Evolutionary conservation across 352 stramenopile genomes (phyloP).

Genomic region (Phytophthora pini): DNA sequence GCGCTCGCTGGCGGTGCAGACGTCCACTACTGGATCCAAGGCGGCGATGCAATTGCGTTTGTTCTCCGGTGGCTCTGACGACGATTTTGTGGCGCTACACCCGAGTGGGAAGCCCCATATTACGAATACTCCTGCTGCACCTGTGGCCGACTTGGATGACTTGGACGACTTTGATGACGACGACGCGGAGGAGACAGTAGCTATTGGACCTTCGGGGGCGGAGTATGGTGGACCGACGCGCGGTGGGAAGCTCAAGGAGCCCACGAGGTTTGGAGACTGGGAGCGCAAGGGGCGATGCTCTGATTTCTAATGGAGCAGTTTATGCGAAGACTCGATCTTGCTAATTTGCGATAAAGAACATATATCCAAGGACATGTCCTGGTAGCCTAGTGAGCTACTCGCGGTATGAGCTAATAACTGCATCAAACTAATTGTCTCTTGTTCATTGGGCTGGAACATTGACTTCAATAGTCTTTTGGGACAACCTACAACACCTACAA

Average conservation of each 20-base stretch:
- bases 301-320: conserved; percentile 88
- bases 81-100: conserved; percentile 51
- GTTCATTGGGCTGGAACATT: too few relatives aligned
- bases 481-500: too few relatives aligned
- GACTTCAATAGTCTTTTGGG: too few relatives aligned
- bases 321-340: background rate
- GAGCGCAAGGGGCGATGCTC: conserved; percentile 97
- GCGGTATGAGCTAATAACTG: too few relatives aligned
- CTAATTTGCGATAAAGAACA: too few relatives aligned
- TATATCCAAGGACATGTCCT: too few relatives aligned
- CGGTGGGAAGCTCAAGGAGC: conserved; percentile 94
- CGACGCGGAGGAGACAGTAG: conserved; percentile 95
- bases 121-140: conserved; percentile 25
- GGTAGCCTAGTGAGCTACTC: too few relatives aligned
- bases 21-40: background rate
- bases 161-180: conserved; percentile 71
- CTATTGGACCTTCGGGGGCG: conserved; percentile 81
- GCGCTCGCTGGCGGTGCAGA: conserved; percentile 4
- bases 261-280: conserved; percentile 98
- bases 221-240: conserved; percentile 96
- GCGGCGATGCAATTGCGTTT: conserved; percentile 11
- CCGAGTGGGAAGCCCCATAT: conserved; percentile 28
- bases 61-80: conserved; percentile 38
- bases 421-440: too few relatives aligned
- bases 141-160: conserved; percentile 10